Percentiles rank a stretch among this genome's conserved stretches.
Conservation (phyloP, 495 filamentous ascomycete species). For the Penicillium nucicola region DNA sequence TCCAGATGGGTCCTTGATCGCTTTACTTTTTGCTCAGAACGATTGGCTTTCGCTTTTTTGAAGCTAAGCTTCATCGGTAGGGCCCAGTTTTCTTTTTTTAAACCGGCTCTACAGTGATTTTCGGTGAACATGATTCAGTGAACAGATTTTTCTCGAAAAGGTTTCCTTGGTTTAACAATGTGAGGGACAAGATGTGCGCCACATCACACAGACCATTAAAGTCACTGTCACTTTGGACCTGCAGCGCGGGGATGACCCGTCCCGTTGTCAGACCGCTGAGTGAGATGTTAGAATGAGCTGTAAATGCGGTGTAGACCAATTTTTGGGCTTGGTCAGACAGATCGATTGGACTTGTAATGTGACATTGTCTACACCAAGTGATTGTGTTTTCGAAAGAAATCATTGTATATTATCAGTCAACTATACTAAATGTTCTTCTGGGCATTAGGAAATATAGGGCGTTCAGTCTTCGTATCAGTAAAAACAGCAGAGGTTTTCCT, state of each 20-base stretch:
- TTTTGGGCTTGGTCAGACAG: too few species aligned
- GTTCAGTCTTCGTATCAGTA: slow-evolving; percentile 2
- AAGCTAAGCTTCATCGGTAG: background rate
- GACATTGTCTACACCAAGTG: too few species aligned
- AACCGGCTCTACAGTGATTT: too few species aligned
- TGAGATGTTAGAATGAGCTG: background rate
- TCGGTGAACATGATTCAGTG: background rate
- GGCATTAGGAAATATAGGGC: background rate
- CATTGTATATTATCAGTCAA: background rate
- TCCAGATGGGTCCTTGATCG: background rate
- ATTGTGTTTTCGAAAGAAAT: background rate
- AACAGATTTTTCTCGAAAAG: background rate
- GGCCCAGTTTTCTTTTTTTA: background rate
- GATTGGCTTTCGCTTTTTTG: background rate
- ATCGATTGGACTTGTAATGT: too few species aligned
- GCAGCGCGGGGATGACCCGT: background rate
- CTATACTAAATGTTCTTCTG: background rate
- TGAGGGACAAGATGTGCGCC: background rate
- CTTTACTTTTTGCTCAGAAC: background rate
- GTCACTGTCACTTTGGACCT: background rate
- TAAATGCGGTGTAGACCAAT: too few species aligned
- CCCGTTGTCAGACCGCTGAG: background rate
- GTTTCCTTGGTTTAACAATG: background rate
- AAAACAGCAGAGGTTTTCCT: background rate
- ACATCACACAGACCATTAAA: background rate